phyloP scores from a whole-genome alignment of 2,329 filamentous ascomycete species.

The Metarhizium sp. region DNA sequence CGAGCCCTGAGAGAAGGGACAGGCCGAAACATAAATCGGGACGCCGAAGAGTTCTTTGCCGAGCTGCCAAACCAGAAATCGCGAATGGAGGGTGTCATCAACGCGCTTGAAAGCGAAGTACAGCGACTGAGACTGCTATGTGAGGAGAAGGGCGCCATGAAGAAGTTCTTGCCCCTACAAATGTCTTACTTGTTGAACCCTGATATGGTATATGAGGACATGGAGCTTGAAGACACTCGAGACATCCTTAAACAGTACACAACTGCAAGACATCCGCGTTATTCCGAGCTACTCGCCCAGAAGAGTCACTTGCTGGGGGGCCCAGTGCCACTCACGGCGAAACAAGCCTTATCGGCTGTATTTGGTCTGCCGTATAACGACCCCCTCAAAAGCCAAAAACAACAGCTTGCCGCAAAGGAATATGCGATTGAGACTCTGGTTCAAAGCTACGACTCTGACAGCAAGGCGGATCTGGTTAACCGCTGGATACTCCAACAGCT shows the following conservation, averaged over 20 bases:
- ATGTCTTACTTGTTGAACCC: conserved; percentile 31
- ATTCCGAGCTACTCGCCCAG: conserved; percentile 38
- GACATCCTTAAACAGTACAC: conserved; percentile 13
- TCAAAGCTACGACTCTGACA: conserved; percentile 22
- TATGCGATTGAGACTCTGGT: conserved; percentile 36
- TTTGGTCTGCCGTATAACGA: conserved; percentile 25
- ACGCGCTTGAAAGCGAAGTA: conserved; percentile 23
- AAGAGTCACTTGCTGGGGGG: conserved; percentile 33
- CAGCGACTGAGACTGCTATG: conserved; percentile 28
- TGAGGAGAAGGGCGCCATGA: conserved; percentile 30
- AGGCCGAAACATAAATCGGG: conserved; percentile 20
- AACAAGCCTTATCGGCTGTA: conserved; percentile 30
- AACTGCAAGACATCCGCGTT: conserved; percentile 29
- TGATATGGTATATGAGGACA: conserved; percentile 27
- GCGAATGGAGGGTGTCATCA: conserved; percentile 23
- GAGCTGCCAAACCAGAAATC: conserved; percentile 30
- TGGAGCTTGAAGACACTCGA: conserved; percentile 26
- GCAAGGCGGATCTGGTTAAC: conserved; percentile 36
- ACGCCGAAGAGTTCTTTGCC: conserved; percentile 34
- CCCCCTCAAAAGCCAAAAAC: conserved; percentile 21
- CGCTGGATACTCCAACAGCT: conserved; percentile 45
- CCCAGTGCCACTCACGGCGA: conserved; percentile 28
- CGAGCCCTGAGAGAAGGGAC: conserved; percentile 21
- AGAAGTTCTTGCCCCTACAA: conserved; percentile 28
- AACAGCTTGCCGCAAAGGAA: conserved; percentile 37